Evolutionary conservation across 176 grass and related monocot genomes (phyloP).

Genomic region (Carex parvula): DNA sequence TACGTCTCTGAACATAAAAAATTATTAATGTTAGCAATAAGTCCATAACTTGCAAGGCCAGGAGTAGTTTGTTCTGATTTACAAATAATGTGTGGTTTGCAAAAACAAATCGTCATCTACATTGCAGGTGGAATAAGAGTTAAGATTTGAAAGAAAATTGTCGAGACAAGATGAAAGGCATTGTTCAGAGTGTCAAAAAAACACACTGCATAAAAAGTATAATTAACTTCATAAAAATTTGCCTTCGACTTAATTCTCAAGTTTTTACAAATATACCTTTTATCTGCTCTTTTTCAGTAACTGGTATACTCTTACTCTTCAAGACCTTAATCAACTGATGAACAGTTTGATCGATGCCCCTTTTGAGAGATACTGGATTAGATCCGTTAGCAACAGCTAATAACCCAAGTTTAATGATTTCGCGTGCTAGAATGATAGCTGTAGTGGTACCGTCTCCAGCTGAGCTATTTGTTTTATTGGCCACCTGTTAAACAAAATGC

Average conservation of each 20-base stretch:
- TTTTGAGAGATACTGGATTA: conserved; percentile 86
- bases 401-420: conserved; percentile 87
- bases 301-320: conserved; percentile 55
- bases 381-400: conserved; percentile 64
- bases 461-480: conserved; percentile 70
- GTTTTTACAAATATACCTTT: conserved; percentile 47
- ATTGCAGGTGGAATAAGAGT: background rate
- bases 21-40: background rate
- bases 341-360: conserved; percentile 78
- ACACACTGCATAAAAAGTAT: background rate
- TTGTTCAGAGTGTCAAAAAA: background rate
- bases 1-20: background rate
- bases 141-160: background rate
- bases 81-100: background rate
- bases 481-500: conserved; percentile 43
- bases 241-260: background rate
- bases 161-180: background rate
- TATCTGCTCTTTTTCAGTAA: conserved; percentile 73
- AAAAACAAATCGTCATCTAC: background rate
- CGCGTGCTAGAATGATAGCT: conserved; percentile 78
- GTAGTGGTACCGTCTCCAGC: conserved; percentile 89
- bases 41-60: background rate
- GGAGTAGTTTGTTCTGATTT: background rate
- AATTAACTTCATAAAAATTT: conserved; percentile 1
- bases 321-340: conserved; percentile 57